Evolutionary conservation across 225 moss, liverwort and hornwort species (phyloP).

Genomic region (Asterella californica): DNA sequence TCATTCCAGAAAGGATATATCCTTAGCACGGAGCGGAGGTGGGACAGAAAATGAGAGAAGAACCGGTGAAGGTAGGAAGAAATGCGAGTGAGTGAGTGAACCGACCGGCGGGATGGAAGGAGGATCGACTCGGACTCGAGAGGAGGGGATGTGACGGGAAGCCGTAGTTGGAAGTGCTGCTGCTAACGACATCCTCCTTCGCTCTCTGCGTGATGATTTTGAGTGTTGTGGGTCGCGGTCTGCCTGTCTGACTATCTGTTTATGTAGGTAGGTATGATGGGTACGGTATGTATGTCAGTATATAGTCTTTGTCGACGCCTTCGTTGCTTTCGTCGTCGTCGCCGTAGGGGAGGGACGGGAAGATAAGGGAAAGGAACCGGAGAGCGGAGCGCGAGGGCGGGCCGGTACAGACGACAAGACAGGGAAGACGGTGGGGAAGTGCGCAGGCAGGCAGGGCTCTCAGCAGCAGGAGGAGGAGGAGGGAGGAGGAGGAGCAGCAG

Average conservation of each 20-base stretch:
- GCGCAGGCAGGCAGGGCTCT: not conserved
- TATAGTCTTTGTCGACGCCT: not conserved
- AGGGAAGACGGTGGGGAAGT: not conserved
- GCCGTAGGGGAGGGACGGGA: not conserved
- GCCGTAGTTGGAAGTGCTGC: not conserved
- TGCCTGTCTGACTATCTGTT: not conserved
- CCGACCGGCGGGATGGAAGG: no score
- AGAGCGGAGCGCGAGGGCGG: no score
- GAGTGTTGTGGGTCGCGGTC: not conserved
- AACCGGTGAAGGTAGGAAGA: no score
- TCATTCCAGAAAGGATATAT: no score
- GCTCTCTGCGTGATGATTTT: no score
- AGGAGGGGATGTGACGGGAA: not conserved
- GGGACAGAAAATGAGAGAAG: no score
- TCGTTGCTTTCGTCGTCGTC: not conserved
- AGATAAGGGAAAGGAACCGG: not conserved
- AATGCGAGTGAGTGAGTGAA: no score
- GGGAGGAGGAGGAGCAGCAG: no score
- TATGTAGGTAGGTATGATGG: no score
- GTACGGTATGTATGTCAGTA: not conserved
- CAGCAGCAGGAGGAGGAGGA: not conserved
- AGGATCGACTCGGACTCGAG: not conserved
- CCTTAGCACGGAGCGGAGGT: no score
- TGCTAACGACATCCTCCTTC: no score
- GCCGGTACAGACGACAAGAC: slow-evolving; percentile 21